Percentiles rank a stretch among this genome's conserved stretches.
Evolutionary conservation across 1,284 basidiomycete species (phyloP).

Genomic region (Coniophora puteana): DNA sequence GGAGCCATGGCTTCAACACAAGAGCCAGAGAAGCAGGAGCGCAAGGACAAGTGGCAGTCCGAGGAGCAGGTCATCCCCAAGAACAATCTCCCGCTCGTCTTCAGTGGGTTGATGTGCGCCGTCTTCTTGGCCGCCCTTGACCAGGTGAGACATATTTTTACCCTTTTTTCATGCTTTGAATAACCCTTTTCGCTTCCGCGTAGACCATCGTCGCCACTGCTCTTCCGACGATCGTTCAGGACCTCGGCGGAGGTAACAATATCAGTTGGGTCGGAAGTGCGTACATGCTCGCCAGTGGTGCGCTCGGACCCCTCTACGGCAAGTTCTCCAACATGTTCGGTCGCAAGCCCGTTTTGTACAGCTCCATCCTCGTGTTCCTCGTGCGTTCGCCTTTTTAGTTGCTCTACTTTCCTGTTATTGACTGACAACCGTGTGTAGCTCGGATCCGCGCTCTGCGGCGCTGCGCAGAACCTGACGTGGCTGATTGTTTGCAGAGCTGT

Average conservation of each 20-base stretch:
- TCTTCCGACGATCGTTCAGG: slow-evolving; percentile 31
- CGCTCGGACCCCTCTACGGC: slow-evolving; percentile 34
- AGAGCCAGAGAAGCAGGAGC: slow-evolving; percentile 48
- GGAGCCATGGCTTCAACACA: not conserved
- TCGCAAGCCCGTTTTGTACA: slow-evolving; percentile 37
- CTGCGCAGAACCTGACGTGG: slow-evolving; percentile 46
- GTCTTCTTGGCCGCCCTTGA: slow-evolving; percentile 59
- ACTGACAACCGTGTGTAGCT: slow-evolving; percentile 16
- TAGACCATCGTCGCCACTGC: slow-evolving; percentile 38
- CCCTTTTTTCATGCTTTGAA: not conserved
- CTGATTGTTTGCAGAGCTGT: slow-evolving; percentile 43
- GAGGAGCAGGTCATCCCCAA: slow-evolving; percentile 53
- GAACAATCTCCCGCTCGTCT: slow-evolving; percentile 51
- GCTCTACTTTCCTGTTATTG: not conserved
- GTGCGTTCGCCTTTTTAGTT: slow-evolving; percentile 14
- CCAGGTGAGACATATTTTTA: slow-evolving; percentile 34
- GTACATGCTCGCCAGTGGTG: slow-evolving; percentile 34
- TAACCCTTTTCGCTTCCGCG: not conserved
- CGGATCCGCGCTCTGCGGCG: slow-evolving; percentile 49
- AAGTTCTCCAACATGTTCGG: slow-evolving; percentile 33
- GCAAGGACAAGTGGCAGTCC: no score
- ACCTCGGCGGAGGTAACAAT: slow-evolving; percentile 34
- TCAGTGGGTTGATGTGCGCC: slow-evolving; percentile 49
- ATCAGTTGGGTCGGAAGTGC: slow-evolving; percentile 33
- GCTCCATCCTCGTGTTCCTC: slow-evolving; percentile 35